These are phyloP conservation scores for Alternaria novae-zelandiae DNA, from an alignment of 2,329 filamentous ascomycete genomes.

Conservation along the genomic window DNA sequence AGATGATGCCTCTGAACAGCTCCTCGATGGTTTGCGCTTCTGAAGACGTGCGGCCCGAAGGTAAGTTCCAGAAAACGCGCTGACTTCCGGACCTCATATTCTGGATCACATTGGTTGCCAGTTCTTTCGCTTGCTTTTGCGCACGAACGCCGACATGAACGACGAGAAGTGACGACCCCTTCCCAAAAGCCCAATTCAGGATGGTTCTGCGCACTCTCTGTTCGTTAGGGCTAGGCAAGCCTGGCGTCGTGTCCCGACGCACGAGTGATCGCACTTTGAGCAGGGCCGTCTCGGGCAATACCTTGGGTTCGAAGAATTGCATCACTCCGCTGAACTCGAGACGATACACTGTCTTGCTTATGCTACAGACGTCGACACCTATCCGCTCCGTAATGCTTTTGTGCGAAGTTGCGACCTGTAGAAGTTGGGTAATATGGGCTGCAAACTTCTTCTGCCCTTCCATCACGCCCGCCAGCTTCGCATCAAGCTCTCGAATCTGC, in stretches of 20 bases:
- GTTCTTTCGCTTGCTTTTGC: background rate
- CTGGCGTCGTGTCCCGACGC: background rate
- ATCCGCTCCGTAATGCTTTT: background rate
- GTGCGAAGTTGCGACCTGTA: too few species aligned
- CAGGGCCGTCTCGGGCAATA: background rate
- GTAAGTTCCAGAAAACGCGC: rapidly evolving
- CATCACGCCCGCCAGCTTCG: too few species aligned
- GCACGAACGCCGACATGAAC: background rate
- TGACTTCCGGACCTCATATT: background rate
- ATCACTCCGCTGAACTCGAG: background rate
- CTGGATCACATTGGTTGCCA: background rate
- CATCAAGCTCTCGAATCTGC: too few species aligned
- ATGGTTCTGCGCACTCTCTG: background rate
- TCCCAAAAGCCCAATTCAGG: background rate
- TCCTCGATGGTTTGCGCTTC: background rate
- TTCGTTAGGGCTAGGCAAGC: background rate
- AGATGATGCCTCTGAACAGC: background rate
- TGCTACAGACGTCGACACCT: background rate
- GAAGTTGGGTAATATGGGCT: background rate
- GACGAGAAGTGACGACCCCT: background rate
- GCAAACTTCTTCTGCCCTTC: background rate
- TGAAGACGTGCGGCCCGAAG: background rate
- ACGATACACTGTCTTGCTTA: background rate
- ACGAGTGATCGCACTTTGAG: background rate
- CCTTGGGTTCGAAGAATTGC: background rate